phyloP scores from a whole-genome alignment of 805 yeast genomes.

The Candida ipomoeae region DNA sequence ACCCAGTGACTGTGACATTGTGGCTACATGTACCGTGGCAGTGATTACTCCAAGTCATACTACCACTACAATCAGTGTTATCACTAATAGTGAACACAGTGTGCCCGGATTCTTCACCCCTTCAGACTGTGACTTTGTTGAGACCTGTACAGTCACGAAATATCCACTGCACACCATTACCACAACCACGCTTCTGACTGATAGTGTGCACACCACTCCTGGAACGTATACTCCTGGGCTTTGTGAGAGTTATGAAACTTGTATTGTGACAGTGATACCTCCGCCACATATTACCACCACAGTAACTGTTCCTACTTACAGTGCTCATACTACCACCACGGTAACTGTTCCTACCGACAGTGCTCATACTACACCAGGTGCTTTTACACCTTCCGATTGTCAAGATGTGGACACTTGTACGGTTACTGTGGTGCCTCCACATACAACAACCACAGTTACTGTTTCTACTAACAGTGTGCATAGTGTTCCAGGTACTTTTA shows the following conservation, averaged over 20 bases:
- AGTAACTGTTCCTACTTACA: neutral
- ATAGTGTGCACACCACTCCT: neutral
- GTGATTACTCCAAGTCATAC: neutral
- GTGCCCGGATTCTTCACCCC: neutral
- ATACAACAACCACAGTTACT: constrained; percentile 1
- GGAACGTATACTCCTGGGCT: neutral
- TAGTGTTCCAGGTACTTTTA: neutral
- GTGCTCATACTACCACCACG: too few relatives aligned
- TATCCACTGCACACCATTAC: constrained; percentile 2
- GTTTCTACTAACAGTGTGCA: neutral
- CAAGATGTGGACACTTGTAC: too few relatives aligned
- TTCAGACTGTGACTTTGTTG: constrained; percentile 13
- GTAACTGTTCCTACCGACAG: too few relatives aligned
- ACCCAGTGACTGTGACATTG: neutral
- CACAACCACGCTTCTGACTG: constrained; percentile 1
- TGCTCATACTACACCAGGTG: too few relatives aligned
- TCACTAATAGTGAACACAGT: neutral
- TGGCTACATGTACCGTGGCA: constrained; percentile 1
- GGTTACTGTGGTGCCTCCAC: too few relatives aligned
- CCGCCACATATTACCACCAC: constrained; percentile 7
- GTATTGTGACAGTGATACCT: constrained; percentile 5
- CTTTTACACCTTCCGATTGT: too few relatives aligned
- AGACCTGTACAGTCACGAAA: constrained; percentile 19
- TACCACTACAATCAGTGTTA: neutral
- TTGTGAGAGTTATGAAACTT: neutral